Base-by-base conservation (phyloP, 1,139 yeast genomes). In the Arxiozyma heterogenica region DNA sequence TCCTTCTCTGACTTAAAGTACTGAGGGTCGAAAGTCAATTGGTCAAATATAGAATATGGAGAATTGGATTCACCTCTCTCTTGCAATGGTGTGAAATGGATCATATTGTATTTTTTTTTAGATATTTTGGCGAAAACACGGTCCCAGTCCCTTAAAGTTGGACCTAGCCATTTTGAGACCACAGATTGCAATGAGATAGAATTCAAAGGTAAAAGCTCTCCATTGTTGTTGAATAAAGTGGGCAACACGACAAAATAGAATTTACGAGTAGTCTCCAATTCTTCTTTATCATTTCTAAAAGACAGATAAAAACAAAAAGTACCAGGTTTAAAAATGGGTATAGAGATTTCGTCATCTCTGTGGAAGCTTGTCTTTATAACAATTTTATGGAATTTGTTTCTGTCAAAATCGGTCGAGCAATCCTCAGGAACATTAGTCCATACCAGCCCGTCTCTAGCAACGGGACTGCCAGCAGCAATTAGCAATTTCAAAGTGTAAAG, bases 81-180 rank as follows among this genome's bases (percentile, higher is more conserved):
- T 70, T 91, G 97, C 59, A 93, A 75, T 0, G 98, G 98, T 1
- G 98, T 90, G 68, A 93, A 93, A 72, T 93, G 98, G 49, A 93
- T 75, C 96, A 91, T 88, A 69, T 93, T 93, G 74, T 91, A 93
- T 21, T 94, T 93, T 70, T 93, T 93, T 11, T 71, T 68, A 20
- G 83, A 73, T 47, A 93, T 79, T 51, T 79, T 78, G 4, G 70
- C 66, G 56, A 93, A 85, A 56, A 87, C 73, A 1, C 72, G 66
- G 55, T 81, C 80, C 98, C 98, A 93, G 38, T 79, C 75, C 1
- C 46, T 21, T 25, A 56, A 21, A 34, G 42, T 25, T 71, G 12
- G 78, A 1, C 97, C 97, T 73, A 90, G 80, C 94, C 96, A 89
- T 72, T 93, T 93, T 47, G 96, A 87, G 12, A 93, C 81, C 43